Evolutionary conservation across 805 yeast species (phyloP).

Genomic region (Lachancea mirantina): DNA sequence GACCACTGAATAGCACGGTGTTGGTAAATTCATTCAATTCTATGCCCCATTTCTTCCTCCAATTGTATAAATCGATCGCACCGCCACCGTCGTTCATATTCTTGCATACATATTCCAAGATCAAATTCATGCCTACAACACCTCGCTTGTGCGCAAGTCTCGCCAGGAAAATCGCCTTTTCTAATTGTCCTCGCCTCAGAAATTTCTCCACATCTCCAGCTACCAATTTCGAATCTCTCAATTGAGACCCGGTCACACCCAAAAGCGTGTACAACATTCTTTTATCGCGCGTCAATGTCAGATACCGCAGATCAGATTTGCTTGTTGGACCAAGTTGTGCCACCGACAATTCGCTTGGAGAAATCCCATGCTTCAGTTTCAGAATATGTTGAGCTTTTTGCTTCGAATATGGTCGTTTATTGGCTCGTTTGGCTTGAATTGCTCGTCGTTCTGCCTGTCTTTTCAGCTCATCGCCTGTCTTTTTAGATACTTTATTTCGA

Average conservation of each 20-base stretch:
- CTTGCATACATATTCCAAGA: conserved; percentile 43
- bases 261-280: conserved; percentile 46
- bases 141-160: conserved; percentile 44
- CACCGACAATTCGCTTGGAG: conserved; percentile 19
- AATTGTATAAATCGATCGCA: conserved; percentile 44
- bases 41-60: conserved; percentile 57
- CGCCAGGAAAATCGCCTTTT: conserved; percentile 48
- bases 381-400: conserved; percentile 24
- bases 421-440: conserved; percentile 14
- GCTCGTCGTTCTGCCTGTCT: conserved; percentile 14
- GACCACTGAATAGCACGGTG: conserved; percentile 41
- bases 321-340: conserved; percentile 33
- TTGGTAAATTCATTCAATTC: conserved; percentile 43
- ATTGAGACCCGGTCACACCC: conserved; percentile 52
- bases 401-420: conserved; percentile 24
- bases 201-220: conserved; percentile 48
- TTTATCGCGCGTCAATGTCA: conserved; percentile 33
- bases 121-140: conserved; percentile 55
- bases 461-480: conserved; percentile 17
- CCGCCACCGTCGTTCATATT: conserved; percentile 36
- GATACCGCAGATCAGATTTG: conserved; percentile 28
- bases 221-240: conserved; percentile 52
- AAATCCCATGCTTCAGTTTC: conserved; percentile 11
- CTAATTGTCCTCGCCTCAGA: conserved; percentile 40
- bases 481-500: conserved; percentile 8